Evolutionary conservation across 164 flowering plant genomes (phyloP), one percentile per base, ranked within the genome.

Genomic region (Chimonanthus salicifolius): DNA sequence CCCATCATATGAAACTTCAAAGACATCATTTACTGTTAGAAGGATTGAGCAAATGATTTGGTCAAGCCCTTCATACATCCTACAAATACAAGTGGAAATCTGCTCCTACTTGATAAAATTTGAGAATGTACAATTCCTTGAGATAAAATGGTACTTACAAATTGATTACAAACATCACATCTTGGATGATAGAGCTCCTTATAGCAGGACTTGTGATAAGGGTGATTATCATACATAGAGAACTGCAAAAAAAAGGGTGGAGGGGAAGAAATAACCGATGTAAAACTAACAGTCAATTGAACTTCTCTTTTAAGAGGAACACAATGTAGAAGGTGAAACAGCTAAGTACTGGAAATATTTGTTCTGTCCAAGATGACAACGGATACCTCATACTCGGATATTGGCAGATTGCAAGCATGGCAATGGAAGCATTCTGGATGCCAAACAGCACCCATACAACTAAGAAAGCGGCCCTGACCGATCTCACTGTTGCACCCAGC

Each of bases 341-440:
- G 44, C 11, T 54, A 54, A 54, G 60, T 11, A 54, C 16, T 3
- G 60, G 60, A 10, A 54, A 54, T 44, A 4, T 10, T 66, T 13
- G 46, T 44, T 10, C 9, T 15, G 47, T 45, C 51, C 58, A 45
- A 6, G 54, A 7, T 5, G 47, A 33, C 18, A 69, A 15, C 16
- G 16, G 16, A 54, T 4, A 91, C 99, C 99, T 95, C 98, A 81
- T 87, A 80, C 80, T 95, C 99, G 72, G 91, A 85, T 67, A 95
- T 94, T 6, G 98, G 98, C 11, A 51, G 83, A 72, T 83, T 81
- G 80, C 99, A 95, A 74, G 88, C 82, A 82, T 87, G 88, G 82
- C 99, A 95, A 50, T 94, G 82, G 58, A 95, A 95, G 75, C 99
- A 95, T 79, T 95, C 94, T 21, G 98, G 99, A 80, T 95, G 99